Evolutionary conservation across 2,329 filamentous ascomycete species (phyloP), one percentile per base, ranked within the genome.

Genomic region (Hypoxylon sp.): DNA sequence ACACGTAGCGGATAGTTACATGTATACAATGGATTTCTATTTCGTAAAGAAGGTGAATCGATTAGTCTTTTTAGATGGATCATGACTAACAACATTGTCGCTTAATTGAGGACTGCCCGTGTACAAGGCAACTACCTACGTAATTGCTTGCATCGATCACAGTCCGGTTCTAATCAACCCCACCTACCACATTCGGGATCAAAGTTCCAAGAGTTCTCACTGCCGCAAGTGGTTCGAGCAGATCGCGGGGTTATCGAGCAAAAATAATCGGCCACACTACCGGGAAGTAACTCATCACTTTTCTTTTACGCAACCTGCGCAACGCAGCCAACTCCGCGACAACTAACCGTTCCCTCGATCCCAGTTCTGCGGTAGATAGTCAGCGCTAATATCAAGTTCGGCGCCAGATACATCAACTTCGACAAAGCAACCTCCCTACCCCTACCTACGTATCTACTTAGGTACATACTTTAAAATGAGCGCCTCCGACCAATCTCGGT

Each of bases 401-500:
- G 58, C 48, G 63, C 45, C 34, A 46, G 32, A 27, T 52, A 52
- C 14, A 39, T 29, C 55, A 34, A 43, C 55, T 16, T 45, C n/a
- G 39, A 12, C n/a, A 25, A n/a, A 41, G 34, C 25, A 27, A 41
- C 55, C 21, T 4, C 4, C 45, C 12, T 19, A 16, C 21, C 14
- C 16, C 21, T 39, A 25, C 19, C 11, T 46, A 47, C 23, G 19
- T 12, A 50, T 46, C 34, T 23, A 41, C n/a, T 16, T n/a, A 41
- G 30, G 32, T 30, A 54, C 43, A 14, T 32, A 9, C 30, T 23
- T 52, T 47, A 67, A 58, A 60, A 76, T 75, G 74, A 52, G 66
- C 37, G 47, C 61, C 55, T 67, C 52, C 41, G 65, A 71, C 52
- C 61, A 61, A 59, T 64, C 70, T 53, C 70, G 43, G n/a, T 69